These are phyloP conservation scores for Eucalyptus camaldulensis DNA, from an alignment of 345 rosid genomes.

Conservation along the genomic window DNA sequence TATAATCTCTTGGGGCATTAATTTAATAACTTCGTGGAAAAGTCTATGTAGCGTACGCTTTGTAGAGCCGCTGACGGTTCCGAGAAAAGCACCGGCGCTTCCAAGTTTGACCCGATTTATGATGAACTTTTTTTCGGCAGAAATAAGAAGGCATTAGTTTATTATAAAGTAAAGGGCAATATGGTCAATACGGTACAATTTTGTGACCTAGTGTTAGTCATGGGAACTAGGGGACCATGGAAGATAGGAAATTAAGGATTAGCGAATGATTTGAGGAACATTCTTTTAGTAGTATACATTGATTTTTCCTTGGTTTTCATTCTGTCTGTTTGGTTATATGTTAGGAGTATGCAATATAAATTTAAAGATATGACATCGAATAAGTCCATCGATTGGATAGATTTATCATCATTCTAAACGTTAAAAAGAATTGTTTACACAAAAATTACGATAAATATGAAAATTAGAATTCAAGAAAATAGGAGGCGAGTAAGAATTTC, in stretches of 20 bases:
- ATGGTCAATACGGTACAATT: not conserved
- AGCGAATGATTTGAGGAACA: not conserved
- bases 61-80: not conserved
- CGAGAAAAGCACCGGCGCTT: not conserved
- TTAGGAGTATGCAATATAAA: not conserved
- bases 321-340: not conserved
- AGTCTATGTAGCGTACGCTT: not conserved
- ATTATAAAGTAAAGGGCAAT: not conserved
- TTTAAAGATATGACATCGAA: not conserved
- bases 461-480: not conserved
- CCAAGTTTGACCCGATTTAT: not conserved
- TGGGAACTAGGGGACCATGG: not conserved
- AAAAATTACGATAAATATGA: accelerated
- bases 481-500: not conserved
- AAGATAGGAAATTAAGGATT: not conserved
- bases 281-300: not conserved
- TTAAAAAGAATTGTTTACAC: accelerated
- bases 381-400: accelerated
- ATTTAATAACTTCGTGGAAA: not conserved
- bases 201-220: not conserved
- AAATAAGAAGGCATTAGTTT: not conserved
- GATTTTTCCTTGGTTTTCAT: not conserved
- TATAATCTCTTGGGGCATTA: not conserved
- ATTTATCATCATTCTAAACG: not conserved
- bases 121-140: not conserved